A percentile compares a stretch with the other conserved stretches of the same genome.
phyloP scores from a whole-genome alignment of 352 stramenopile genomes.

The Globisporangium sylvaticum region DNA sequence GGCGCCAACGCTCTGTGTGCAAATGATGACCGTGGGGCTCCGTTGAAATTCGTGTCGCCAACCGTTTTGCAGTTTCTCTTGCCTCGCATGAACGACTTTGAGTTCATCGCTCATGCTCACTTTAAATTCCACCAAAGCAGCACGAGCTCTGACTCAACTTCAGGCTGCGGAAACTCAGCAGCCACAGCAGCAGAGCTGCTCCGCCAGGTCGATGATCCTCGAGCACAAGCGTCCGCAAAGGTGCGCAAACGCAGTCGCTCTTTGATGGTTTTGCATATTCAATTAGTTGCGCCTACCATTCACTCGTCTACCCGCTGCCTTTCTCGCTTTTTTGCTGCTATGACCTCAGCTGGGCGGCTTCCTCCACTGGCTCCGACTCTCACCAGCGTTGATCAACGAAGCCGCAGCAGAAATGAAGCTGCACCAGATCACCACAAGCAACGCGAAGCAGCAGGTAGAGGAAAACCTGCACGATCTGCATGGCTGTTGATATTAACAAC shows the following conservation, averaged over 20 bases:
- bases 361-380: conserved; percentile 1
- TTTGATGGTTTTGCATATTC: neutral
- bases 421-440: neutral
- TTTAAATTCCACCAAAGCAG: neutral
- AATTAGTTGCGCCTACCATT: neutral
- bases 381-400: conserved; percentile 1
- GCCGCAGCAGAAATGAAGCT: neutral
- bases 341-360: neutral
- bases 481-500: neutral
- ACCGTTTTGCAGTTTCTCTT: neutral
- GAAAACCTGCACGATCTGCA: neutral
- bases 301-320: neutral
- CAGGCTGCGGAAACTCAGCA: neutral
- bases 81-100: conserved; percentile 5
- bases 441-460: neutral
- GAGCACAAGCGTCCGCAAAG: neutral
- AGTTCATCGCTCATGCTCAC: neutral
- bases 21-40: neutral
- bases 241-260: neutral
- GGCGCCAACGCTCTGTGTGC: neutral
- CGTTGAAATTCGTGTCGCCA: neutral
- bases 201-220: neutral
- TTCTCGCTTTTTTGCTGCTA: neutral
- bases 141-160: neutral
- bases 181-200: neutral